Base-by-base conservation (phyloP, 306 rosid species). In the Arachis stenosperma region DNA sequence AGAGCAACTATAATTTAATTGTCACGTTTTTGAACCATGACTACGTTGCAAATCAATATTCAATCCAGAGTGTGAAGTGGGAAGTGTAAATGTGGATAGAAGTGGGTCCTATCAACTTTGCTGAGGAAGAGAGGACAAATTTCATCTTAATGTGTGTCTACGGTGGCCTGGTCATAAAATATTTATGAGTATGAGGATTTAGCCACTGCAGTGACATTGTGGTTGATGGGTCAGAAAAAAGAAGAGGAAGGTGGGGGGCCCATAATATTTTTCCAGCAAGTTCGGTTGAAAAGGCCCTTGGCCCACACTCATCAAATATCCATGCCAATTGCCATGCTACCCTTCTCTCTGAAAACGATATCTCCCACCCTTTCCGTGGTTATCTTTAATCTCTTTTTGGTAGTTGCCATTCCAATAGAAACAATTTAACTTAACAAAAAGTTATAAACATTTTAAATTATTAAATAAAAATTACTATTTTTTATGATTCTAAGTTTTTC, bases 281-380 rank as follows among this genome's bases (percentile, higher is more conserved):
- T 67, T 44, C 68, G 54, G 33, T 59, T 2, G 51, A 60, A 59
- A 22, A n/a, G 65, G 59, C 37, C 7, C 0, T 9, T 41, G 62
- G 3, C 75, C 75, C 75, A 67, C 80, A 13, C 8, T 9, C 53
- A 37, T 58, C 37, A 48, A 76, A 76, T 76, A 76, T 68, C 13
- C 13, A 12, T 40, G 2, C 22, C 52, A 22, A 22, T 22, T 22
- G 27, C 27, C 27, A 22, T 22, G 12, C 9, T n/a, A 9, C 47
- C 0, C 12, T 5, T 8, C 0, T 3, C 4, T 33, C 37, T 8
- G 17, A 75, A 33, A 44, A 10, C 11, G 52, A 75, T 14, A 15
- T 66, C 3, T 8, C 11, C 59, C 5, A 8, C 13, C n/a, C 51
- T 46, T 12, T 33, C 37, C 37, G 37, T 10, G 11, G 2, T 4